Conservation (phyloP, 176 grass and related monocot species). For the Aegilops bicornis region DNA sequence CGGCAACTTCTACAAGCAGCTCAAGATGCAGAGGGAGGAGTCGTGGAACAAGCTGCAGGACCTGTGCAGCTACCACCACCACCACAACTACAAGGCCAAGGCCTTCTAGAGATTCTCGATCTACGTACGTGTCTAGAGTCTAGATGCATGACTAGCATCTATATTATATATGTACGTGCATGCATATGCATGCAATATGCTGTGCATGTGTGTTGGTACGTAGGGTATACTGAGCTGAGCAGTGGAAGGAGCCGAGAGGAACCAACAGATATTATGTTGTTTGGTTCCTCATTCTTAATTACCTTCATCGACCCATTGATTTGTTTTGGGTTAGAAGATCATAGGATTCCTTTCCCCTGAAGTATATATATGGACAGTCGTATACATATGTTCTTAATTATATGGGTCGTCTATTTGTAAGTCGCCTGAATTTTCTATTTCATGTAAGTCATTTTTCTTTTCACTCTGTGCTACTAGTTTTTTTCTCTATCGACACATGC, state of each 20-base stretch:
- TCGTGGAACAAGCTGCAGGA: constrained; percentile 83
- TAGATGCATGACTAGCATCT: not conserved
- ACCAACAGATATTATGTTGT: constrained; percentile 28
- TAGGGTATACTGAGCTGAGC: not conserved
- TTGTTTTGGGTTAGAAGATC: constrained; percentile 2
- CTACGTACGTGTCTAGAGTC: not conserved
- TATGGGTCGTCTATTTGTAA: no score
- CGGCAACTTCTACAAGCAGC: constrained; percentile 69
- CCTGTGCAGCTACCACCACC: constrained; percentile 27
- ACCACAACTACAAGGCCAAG: constrained; percentile 27
- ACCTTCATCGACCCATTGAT: not conserved
- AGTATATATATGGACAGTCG: not conserved
- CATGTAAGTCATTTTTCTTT: no score
- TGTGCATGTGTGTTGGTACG: not conserved
- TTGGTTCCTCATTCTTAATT: not conserved
- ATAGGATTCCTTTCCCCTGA: not conserved
- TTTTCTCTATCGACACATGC: no score
- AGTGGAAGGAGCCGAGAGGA: not conserved
- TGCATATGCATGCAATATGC: not conserved
- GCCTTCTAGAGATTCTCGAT: constrained; percentile 27
- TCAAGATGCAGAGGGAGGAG: constrained; percentile 75
- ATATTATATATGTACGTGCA: not conserved
- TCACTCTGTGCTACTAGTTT: no score
- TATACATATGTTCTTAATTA: no score
- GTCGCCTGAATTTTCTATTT: no score